Conservation (phyloP, 139 green algal genomes). For the Tetradesmus obliquus region DNA sequence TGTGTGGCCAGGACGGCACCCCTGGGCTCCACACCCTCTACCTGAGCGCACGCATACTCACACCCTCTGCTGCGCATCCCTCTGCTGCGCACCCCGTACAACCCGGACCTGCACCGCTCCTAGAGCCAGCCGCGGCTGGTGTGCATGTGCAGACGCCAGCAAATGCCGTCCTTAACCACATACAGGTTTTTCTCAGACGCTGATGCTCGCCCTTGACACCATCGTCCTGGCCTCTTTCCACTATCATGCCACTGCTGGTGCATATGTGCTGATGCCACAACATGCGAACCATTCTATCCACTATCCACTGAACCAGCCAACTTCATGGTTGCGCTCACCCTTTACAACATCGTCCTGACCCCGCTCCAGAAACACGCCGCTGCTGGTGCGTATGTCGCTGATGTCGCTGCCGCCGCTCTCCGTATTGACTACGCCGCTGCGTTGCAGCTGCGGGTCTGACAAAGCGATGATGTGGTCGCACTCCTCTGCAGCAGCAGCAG, state of each 20-base stretch:
- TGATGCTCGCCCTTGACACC: neutral
- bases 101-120: no score
- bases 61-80: no score
- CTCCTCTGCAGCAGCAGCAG: constrained; percentile 48
- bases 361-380: constrained; percentile 53
- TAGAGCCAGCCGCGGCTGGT: neutral
- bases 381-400: constrained; percentile 60
- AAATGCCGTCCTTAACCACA: no score
- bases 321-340: neutral
- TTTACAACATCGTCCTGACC: constrained; percentile 45
- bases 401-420: constrained; percentile 45
- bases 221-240: neutral
- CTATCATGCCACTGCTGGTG: no score
- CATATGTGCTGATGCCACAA: neutral
- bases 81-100: no score
- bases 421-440: constrained; percentile 52
- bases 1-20: no score
- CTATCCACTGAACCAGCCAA: no score
- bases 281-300: no score
- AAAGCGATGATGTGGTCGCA: constrained; percentile 54
- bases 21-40: no score
- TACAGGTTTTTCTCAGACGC: neutral
- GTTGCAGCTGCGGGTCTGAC: constrained; percentile 36
- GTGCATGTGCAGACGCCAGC: neutral
- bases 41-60: no score